phyloP scores from a whole-genome alignment of 345 rosid genomes.

The Bruguiera gymnorhiza region DNA sequence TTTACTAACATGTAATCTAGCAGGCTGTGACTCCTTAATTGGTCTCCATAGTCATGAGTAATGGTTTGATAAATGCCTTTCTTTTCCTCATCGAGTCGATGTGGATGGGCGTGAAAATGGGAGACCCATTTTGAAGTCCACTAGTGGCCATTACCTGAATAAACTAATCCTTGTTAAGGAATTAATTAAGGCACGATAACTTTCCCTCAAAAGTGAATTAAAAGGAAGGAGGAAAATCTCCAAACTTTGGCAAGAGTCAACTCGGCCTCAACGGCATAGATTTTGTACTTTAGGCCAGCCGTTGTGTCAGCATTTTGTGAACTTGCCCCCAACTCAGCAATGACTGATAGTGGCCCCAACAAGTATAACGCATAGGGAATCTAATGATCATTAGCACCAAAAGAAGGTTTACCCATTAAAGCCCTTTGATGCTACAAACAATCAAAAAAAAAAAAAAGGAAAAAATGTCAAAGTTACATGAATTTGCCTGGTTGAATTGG shows the following conservation, averaged over 20 bases:
- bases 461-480: conserved; percentile 18
- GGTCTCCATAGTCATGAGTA: conserved; percentile 41
- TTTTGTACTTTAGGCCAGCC: not conserved
- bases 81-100: conserved; percentile 26
- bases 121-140: conserved; percentile 23
- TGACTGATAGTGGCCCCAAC: conserved; percentile 24
- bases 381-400: conserved; percentile 40
- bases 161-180: conserved; percentile 3
- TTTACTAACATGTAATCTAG: conserved; percentile 42
- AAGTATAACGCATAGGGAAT: conserved; percentile 36
- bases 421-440: conserved; percentile 18
- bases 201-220: not conserved
- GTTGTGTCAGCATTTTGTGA: not conserved
- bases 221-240: not conserved
- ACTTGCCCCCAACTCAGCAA: not conserved
- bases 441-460: not conserved
- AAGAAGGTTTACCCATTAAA: conserved; percentile 17
- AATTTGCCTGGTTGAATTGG: conserved; percentile 32
- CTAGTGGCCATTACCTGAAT: conserved; percentile 34
- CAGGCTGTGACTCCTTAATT: conserved; percentile 13
- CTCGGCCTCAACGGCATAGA: not conserved
- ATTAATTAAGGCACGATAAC: not conserved
- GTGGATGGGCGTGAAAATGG: conserved; percentile 42
- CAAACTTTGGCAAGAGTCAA: conserved; percentile 4
- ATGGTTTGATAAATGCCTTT: conserved; percentile 18